Base-by-base conservation (phyloP, 208 protist genomes). In the Trypanosoma theileri region DNA sequence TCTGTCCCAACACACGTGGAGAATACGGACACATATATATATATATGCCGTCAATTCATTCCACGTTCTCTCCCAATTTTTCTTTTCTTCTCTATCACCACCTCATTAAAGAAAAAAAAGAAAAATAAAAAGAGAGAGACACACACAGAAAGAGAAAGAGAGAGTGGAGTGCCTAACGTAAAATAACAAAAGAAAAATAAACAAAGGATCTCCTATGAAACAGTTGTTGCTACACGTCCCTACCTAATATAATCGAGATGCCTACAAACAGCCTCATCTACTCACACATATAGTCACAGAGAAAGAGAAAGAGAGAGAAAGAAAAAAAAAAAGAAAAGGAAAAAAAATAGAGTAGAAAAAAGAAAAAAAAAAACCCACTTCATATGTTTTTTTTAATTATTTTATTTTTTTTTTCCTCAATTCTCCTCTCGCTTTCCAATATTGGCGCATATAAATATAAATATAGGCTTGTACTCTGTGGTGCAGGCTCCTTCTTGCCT, bases 241-340 rank as follows among this genome's bases (percentile, higher is more conserved):
- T 48, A 48, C 44, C 44, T 48, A 48, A 48, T n/a, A n/a, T 48
- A 12, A 8, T 35, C 28, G 28, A 35, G 28, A 35, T 35, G 28
- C 28, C 28, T 35, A 35, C 17, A 52, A 21, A 21, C 14, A 21
- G 46, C 46, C 17, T 52, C 22, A 24, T 57, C 14, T 57, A 57
- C 53, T 57, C 53, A n/a, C 22, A 57, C 53, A n/a, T 16, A 57
- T 57, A 17, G 14, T 58, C 13, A 60, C 22, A 14, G 11, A 60
- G n/a, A 45, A n/a, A 44, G 31, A 60, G 31, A 44, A n/a, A 44
- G 61, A 80, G 58, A 41, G 16, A 26, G 24, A 79, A 62, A 69
- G 55, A 26, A 59, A 59, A 59, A 26, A 60, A 60, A 41, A 60
- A 60, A 60, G 16, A 4, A 44, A 45, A 45, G n/a, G n/a, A 60